Base-by-base conservation (phyloP, 768 basidiomycete genomes). In the Pulveroboletus sp. region DNA sequence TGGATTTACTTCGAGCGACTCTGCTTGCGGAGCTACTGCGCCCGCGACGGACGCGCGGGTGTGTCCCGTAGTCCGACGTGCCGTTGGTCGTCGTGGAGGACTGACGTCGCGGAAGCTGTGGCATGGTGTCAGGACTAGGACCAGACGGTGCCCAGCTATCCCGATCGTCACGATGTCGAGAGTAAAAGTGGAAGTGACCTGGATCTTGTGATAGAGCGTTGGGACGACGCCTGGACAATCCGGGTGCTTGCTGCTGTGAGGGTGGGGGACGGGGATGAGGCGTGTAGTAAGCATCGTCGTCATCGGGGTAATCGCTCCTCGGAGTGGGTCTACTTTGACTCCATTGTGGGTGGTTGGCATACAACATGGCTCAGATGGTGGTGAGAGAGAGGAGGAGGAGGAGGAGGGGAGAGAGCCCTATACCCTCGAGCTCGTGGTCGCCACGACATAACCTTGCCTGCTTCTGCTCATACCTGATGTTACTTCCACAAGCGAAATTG, bases 121-220 rank as follows among this genome's bases (percentile, higher is more conserved):
- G 43, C 14, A 37, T 3, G 13, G 35, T 6, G 18, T 62, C 56
- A 18, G 61, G 61, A 35, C 0, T n/a, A 1, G 47, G 60, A 5
- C 51, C 42, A 4, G 61, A 18, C 0, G 52, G 18, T 10, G 42
- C 15, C 61, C 60, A 52, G 6, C 47, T 9, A 8, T 62, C 57
- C 18, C 60, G 50, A 50, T 60, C 61, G 33, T 63, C 55, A 8
- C 56, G 62, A 61, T 61, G 49, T 43, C 61, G 51, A 17, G 45
- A 52, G 35, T 62, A 58, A 46, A 43, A 27, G 41, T 57, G 56
- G 37, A 30, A 14, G 7, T 48, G 13, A 8, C 32, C 18, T 3
- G 30, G 5, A 37, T 64, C 61, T 39, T 53, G 56, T 0, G 37
- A 44, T 8, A 14, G 24, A 5, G 49, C 39, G 35, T 59, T 55